Evolutionary conservation across 768 basidiomycete genomes (phyloP), one percentile per base, ranked within the genome.

Genomic region (Suillus tomentosus): DNA sequence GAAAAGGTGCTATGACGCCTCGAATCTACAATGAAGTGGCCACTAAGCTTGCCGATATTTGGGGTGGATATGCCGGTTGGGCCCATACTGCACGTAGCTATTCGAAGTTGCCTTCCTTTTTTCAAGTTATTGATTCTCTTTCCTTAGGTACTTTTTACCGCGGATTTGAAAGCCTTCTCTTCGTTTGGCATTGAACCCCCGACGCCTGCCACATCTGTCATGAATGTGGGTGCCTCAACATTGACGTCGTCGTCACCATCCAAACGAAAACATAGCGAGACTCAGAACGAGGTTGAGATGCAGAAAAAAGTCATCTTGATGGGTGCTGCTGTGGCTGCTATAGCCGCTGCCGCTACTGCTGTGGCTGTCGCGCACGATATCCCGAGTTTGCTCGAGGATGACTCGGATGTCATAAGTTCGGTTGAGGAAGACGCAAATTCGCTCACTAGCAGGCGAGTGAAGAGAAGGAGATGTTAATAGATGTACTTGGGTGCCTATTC

Each of bases 51-150:
- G 73, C 81, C 2, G 70, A 76, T 0, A 81, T 87, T 0, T 97
- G 95, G 95, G 94, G 93, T 10, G 81, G 86, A 2, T 87, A 90
- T 71, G 94, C 94, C 5, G 95, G 95, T 19, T 96, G 95, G 95
- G 91, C 91, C 0, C 95, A 96, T 72, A 87, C 89, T 0, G 93
- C 94, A 64, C 56, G 84, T 74, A 14, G 36, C 63, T 9, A 39
- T 15, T 51, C 8, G 45, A 57, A 11, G 34, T 42, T 24, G 22
- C 22, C 45, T 50, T 15, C 59, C 5, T 31, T 47, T 39, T 27
- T 39, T 50, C 13, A 24, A 24, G 14, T 50, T 53, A 54, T 22
- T 62, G 15, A 42, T 45, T 37, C 17, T 61, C 31, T 48, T 15
- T 39, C n/a, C 60, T 31, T 64, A 91, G 90, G 86, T 92, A 8